Conservation (phyloP, 768 basidiomycete genomes). For the Tremella yokohamensis region DNA sequence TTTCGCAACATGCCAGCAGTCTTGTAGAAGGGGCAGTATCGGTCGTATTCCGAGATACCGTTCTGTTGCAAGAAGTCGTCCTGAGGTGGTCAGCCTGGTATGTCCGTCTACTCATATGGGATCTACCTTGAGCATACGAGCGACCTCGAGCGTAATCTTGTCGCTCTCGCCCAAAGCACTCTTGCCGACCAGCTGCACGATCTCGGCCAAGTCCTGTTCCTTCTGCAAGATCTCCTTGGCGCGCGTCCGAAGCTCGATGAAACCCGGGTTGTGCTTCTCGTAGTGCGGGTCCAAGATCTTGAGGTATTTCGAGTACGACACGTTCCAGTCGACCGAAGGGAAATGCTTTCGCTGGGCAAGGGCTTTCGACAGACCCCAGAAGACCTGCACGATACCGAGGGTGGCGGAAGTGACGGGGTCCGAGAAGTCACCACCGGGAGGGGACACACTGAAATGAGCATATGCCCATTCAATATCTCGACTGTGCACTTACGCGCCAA, state of each 20-base stretch:
- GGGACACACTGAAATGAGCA: slow-evolving; percentile 71
- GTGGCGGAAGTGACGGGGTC: slow-evolving; percentile 98
- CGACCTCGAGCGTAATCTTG: slow-evolving; percentile 97
- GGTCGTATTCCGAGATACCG: slow-evolving; percentile 96
- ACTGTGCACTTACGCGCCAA: slow-evolving; percentile 77
- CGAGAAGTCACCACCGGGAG: slow-evolving; percentile 98
- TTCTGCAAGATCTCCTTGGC: slow-evolving; percentile 98
- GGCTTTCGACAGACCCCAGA: slow-evolving; percentile 99
- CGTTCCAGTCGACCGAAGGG: slow-evolving; percentile 99
- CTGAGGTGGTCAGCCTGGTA: slow-evolving; percentile 17
- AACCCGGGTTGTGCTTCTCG: slow-evolving; percentile 78
- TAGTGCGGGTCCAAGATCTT: slow-evolving; percentile 91
- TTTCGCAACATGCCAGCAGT: slow-evolving; percentile 92
- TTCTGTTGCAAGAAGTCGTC: slow-evolving; percentile 70
- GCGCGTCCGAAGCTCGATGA: slow-evolving; percentile 83
- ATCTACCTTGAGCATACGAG: slow-evolving; percentile 77
- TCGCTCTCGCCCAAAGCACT: slow-evolving; percentile 93
- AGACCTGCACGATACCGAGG: slow-evolving; percentile 97
- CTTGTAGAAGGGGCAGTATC: slow-evolving; percentile 99
- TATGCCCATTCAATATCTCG: background rate
- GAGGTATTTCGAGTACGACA: slow-evolving; percentile 99
- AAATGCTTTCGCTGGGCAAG: slow-evolving; percentile 96
- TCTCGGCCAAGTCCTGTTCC: slow-evolving; percentile 96
- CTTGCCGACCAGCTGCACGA: slow-evolving; percentile 99
- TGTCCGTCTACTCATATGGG: background rate